These are phyloP conservation scores for Quercus aquifolioides DNA, from an alignment of 306 rosid genomes.

Conservation along the genomic window DNA sequence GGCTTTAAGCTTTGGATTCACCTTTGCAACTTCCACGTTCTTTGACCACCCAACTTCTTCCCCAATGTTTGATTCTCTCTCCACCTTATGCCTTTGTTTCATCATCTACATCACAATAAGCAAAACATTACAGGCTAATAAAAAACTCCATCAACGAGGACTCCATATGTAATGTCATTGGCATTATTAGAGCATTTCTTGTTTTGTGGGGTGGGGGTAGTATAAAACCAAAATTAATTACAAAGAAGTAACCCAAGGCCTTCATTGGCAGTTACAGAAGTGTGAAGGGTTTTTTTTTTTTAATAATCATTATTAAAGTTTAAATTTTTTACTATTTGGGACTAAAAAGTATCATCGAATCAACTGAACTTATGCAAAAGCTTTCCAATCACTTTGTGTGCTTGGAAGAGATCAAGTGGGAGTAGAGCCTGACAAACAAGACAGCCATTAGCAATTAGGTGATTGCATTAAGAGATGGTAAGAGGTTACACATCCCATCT, in stretches of 20 bases:
- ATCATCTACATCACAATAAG: slow-evolving; percentile 66
- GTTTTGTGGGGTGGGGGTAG: too few relatives aligned
- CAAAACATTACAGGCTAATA: not conserved
- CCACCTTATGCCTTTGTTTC: slow-evolving; percentile 97
- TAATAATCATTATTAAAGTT: not conserved
- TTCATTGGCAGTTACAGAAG: not conserved
- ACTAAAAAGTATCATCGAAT: not conserved
- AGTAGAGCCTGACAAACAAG: too few relatives aligned
- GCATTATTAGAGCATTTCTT: not conserved
- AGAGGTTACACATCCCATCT: too few relatives aligned
- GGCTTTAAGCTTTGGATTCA: slow-evolving; percentile 83
- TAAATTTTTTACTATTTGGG: not conserved
- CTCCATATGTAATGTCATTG: not conserved
- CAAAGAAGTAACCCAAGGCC: too few relatives aligned
- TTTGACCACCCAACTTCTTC: slow-evolving; percentile 94
- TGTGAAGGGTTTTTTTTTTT: too few relatives aligned
- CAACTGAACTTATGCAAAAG: not conserved
- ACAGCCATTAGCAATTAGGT: too few relatives aligned
- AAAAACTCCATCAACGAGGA: not conserved
- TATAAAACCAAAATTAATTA: not conserved
- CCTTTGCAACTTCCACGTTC: slow-evolving; percentile 85
- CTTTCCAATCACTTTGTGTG: not conserved
- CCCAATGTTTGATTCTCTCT: slow-evolving; percentile 77
- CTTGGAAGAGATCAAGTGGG: too few relatives aligned
- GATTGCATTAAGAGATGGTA: too few relatives aligned